Conservation (phyloP, 306 rosid genomes). For the Cicer pinnatifidum region DNA sequence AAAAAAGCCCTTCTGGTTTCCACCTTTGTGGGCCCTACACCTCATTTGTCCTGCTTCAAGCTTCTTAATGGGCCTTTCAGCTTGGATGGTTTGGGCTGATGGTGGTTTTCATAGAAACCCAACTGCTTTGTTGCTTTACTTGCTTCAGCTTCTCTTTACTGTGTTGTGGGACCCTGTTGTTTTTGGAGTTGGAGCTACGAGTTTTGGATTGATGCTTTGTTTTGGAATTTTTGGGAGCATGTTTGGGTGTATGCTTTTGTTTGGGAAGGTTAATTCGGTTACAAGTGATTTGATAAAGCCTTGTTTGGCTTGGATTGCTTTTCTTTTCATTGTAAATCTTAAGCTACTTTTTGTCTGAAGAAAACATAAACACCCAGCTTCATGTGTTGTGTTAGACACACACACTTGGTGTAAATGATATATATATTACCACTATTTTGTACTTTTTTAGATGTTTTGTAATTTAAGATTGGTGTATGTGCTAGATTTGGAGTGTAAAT, state of each 20-base stretch:
- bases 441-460: background rate
- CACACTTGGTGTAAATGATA: background rate
- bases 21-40: constrained; percentile 61
- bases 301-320: constrained; percentile 62
- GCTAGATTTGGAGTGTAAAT: background rate
- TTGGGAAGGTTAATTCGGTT: constrained; percentile 46
- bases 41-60: constrained; percentile 52
- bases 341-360: constrained; percentile 51
- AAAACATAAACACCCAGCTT: background rate
- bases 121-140: constrained; percentile 51
- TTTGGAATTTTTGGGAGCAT: constrained; percentile 47
- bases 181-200: constrained; percentile 52
- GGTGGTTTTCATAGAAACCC: constrained; percentile 70
- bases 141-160: constrained; percentile 52
- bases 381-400: background rate
- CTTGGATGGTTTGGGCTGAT: constrained; percentile 85
- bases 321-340: constrained; percentile 63
- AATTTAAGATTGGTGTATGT: background rate
- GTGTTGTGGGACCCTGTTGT: constrained; percentile 66
- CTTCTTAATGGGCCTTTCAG: constrained; percentile 64
- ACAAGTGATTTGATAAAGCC: constrained; percentile 59
- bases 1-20: constrained; percentile 71
- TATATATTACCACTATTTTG: background rate
- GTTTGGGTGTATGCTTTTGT: constrained; percentile 51
- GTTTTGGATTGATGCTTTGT: constrained; percentile 52